A percentile compares a stretch with the other conserved stretches of the same genome.
phyloP scores from a whole-genome alignment of 345 rosid species.

The Psidium friedrichsthalianum region DNA sequence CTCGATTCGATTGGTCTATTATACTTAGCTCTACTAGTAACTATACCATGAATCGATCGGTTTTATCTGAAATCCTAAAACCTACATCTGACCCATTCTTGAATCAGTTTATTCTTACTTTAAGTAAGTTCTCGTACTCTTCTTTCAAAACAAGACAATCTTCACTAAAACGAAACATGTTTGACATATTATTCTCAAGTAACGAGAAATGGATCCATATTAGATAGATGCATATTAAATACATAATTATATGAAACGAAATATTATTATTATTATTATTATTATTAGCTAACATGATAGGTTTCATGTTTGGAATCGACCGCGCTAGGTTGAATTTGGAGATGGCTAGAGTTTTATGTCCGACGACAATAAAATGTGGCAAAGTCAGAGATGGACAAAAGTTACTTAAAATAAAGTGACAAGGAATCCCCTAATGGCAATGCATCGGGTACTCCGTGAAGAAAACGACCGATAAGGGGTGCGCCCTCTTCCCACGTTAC shows the following conservation, averaged over 20 bases:
- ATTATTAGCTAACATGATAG: too few relatives aligned
- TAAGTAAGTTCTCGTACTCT: not conserved
- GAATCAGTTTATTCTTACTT: not conserved
- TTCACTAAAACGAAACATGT: not conserved
- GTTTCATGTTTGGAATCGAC: too few relatives aligned
- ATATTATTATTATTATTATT: too few relatives aligned
- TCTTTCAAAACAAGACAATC: not conserved
- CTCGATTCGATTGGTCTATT: too few relatives aligned
- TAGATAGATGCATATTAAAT: not conserved
- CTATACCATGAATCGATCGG: too few relatives aligned
- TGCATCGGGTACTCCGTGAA: not conserved
- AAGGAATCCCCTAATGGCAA: too few relatives aligned
- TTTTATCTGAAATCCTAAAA: too few relatives aligned
- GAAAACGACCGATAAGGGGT: not conserved
- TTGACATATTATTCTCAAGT: not conserved
- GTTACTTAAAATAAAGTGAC: not conserved
- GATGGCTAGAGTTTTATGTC: not conserved
- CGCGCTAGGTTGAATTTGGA: not conserved
- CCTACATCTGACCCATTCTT: not conserved
- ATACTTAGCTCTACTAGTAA: too few relatives aligned
- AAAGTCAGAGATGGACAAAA: not conserved
- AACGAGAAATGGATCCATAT: not conserved
- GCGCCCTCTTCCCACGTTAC: not conserved
- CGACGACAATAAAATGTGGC: rapidly evolving
- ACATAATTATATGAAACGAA: too few relatives aligned